Percentiles rank a stretch among this genome's conserved stretches.
Conservation (phyloP, 805 yeast genomes). For the Starmerella sirachaensis region DNA sequence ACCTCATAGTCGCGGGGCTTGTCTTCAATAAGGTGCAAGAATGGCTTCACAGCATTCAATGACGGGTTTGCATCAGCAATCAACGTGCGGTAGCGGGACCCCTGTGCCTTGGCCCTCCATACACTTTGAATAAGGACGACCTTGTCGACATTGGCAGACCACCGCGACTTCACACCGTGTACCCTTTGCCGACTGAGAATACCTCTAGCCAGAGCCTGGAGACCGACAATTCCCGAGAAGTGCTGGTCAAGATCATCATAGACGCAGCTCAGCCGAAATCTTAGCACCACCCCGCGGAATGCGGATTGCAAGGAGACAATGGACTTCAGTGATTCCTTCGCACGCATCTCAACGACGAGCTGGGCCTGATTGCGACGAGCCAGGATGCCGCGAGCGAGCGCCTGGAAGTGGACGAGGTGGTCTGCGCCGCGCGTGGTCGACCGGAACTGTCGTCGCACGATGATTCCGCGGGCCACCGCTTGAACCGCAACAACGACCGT, state of each 20-base stretch:
- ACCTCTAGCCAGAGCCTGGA: slow-evolving; percentile 30
- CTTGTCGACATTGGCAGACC: slow-evolving; percentile 41
- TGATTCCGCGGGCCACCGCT: slow-evolving; percentile 39
- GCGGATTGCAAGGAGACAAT: slow-evolving; percentile 28
- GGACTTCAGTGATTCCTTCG: slow-evolving; percentile 3
- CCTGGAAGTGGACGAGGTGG: slow-evolving; percentile 35
- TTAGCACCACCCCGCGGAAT: slow-evolving; percentile 29
- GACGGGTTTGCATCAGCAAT: slow-evolving; percentile 67
- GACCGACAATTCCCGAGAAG: slow-evolving; percentile 20
- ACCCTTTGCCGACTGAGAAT: slow-evolving; percentile 23
- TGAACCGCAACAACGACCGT: slow-evolving; percentile 38
- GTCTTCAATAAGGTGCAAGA: slow-evolving; percentile 62
- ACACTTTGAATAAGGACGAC: slow-evolving; percentile 64
- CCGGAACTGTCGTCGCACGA: slow-evolving; percentile 28
- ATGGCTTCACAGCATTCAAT: slow-evolving; percentile 58
- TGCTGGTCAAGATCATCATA: slow-evolving; percentile 30
- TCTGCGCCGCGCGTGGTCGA: slow-evolving; percentile 6
- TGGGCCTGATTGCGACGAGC: slow-evolving; percentile 15
- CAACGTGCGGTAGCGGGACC: slow-evolving; percentile 60
- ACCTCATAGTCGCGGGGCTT: slow-evolving; percentile 63
- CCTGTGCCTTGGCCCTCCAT: slow-evolving; percentile 55
- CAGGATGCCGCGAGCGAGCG: slow-evolving; percentile 39
- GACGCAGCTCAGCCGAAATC: slow-evolving; percentile 27
- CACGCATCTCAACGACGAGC: slow-evolving; percentile 2
- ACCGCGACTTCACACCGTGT: slow-evolving; percentile 34